Base-by-base conservation (phyloP, 208 protist genomes). In the Trypanosoma congolense region DNA sequence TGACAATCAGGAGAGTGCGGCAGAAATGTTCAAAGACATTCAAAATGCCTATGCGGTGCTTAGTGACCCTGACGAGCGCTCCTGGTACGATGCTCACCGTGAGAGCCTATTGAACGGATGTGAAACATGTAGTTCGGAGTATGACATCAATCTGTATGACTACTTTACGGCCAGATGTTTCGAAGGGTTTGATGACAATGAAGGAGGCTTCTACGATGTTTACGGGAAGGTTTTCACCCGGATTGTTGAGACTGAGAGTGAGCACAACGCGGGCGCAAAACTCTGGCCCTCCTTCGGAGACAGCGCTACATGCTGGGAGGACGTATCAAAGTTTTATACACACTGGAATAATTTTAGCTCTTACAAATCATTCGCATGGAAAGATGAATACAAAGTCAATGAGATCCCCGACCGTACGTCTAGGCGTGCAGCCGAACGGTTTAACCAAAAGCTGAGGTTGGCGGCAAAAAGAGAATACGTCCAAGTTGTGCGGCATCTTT, bases 301-400 rank as follows among this genome's bases (percentile, higher is more conserved):
- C 40, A 90, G 84, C 54, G 70, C 50, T 12, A 61, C 62, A 22
- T 42, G 43, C 14, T 92, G 81, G 77, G 56, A 54, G 9, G 73
- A 80, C 28, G 74, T 92, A 22, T 78, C 80, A 24, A 65, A 65
- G 38, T 95, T 95, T 57, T 95, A 95, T 62, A 65, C 51, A 4
- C 67, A 87, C 46, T 95, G 88, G 85, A 80, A 75, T n/a, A 91
- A 85, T 73, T 92, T 92, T 65, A 90, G 73, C 65, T 83, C 88
- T 0, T 65, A 78, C 57, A 90, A 89, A 50, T 87, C 61, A 4
- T 95, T 95, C 74, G 77, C 80, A 21, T 95, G 83, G 83, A 88
- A 91, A 67, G 88, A 95, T 55, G 84, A 92, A 61, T 95, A 95
- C 75, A 95, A 95, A 59, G 72, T 90, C 44, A 92, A 81, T 46